phyloP scores from a whole-genome alignment of 1,284 basidiomycete genomes.

The Ceratobasidium sp. region DNA sequence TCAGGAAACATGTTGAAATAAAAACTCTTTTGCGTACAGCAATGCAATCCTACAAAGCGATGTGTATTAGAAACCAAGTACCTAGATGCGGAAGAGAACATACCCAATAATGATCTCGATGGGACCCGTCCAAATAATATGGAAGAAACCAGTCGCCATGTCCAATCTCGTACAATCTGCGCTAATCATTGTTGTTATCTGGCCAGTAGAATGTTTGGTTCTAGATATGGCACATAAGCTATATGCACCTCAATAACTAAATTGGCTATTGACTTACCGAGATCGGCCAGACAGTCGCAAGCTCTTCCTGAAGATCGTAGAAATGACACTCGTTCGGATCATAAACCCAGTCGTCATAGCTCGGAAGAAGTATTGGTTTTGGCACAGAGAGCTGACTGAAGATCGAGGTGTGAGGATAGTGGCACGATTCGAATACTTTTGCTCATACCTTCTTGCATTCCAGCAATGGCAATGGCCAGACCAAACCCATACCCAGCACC shows the following conservation, averaged over 20 bases:
- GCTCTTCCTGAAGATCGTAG: conserved; percentile 39
- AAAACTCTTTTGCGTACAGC: conserved; percentile 63
- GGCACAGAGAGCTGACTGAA: conserved; percentile 40
- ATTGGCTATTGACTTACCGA: conserved; percentile 16
- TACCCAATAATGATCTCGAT: conserved; percentile 41
- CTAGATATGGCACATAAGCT: neutral
- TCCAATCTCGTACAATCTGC: conserved; percentile 71
- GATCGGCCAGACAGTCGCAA: conserved; percentile 36
- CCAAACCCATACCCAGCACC: conserved; percentile 37
- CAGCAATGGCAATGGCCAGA: conserved; percentile 31
- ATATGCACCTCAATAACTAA: neutral
- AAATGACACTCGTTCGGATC: conserved; percentile 43
- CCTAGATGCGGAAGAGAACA: conserved; percentile 43
- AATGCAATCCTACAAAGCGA: conserved; percentile 72
- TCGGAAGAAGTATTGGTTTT: conserved; percentile 46
- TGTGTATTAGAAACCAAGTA: conserved; percentile 68
- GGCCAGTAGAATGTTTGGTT: conserved; percentile 66
- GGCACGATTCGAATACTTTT: neutral
- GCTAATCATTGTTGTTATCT: conserved; percentile 79
- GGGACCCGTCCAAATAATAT: conserved; percentile 62
- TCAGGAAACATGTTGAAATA: neutral
- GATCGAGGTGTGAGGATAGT: neutral
- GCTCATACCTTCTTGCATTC: conserved; percentile 31
- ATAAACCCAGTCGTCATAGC: conserved; percentile 46
- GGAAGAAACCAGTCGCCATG: conserved; percentile 62